These are phyloP conservation scores for Royoungia palumana DNA, from an alignment of 768 basidiomycete genomes.

Conservation along the genomic window DNA sequence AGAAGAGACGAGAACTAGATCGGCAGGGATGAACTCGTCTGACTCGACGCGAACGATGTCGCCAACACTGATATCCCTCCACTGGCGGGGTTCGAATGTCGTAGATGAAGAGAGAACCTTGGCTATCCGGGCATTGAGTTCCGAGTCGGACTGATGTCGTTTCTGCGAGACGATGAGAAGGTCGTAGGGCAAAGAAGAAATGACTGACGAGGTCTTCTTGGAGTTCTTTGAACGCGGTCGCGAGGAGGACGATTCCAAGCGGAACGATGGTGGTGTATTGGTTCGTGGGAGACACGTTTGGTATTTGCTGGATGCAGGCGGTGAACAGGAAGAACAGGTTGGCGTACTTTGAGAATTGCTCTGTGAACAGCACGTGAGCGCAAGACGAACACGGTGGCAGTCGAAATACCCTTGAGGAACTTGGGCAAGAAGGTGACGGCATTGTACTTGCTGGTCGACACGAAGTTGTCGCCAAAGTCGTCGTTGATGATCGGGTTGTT, in stretches of 20 bases:
- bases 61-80: constrained; percentile 88
- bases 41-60: constrained; percentile 89
- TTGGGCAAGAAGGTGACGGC: constrained; percentile 83
- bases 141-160: constrained; percentile 93
- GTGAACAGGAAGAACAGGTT: constrained; percentile 99
- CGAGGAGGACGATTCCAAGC: constrained; percentile 81
- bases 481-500: constrained; percentile 68
- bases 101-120: constrained; percentile 67
- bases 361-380: constrained; percentile 39
- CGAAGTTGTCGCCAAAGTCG: constrained; percentile 75
- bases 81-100: constrained; percentile 71
- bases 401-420: constrained; percentile 77
- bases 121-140: constrained; percentile 80
- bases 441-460: constrained; percentile 96
- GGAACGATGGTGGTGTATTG: constrained; percentile 93
- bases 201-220: constrained; percentile 77
- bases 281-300: constrained; percentile 95
- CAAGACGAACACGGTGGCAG: neutral
- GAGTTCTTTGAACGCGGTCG: constrained; percentile 92
- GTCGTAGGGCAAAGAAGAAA: neutral
- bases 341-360: constrained; percentile 98
- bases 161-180: constrained; percentile 50
- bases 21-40: constrained; percentile 94
- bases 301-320: constrained; percentile 95
- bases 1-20: constrained; percentile 80